Evolutionary conservation across 352 stramenopile genomes (phyloP), one percentile per base, ranked within the genome.

Genomic region (Phytophthora ohioensis): DNA sequence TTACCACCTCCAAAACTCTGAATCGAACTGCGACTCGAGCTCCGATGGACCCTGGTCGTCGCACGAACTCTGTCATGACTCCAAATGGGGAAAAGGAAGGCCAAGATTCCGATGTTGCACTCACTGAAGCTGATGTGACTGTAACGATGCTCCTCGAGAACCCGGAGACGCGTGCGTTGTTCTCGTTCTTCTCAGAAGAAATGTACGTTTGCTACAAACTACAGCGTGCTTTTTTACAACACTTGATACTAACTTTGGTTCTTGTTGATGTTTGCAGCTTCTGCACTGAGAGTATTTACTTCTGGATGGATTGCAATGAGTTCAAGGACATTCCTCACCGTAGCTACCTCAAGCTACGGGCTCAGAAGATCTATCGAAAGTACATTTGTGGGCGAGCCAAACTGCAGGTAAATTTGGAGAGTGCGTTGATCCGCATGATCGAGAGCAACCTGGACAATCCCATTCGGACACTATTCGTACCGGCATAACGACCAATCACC

Each of bases 221-320:
- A 15, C 41, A 30, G 48, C 5, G 11, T 31, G 8, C 30, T 54
- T n/a, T n/a, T 31, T 27, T 30, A 10, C 46, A 27, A 27, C 21
- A 27, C 30, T 53, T 57, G 58, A 43, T 5, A 8, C 47, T 55
- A 32, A 54, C 12, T 46, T 53, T 32, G 1, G 45, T 15, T 42
- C 11, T 69, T 69, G 15, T 58, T 56, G 10, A 46, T 69, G 1
- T 11, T 15, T 47, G 11, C 59, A 93, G 85, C 52, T 93, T 91
- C 55, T 93, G 85, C 57, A 89, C 85, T 4, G 85, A 93, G 54
- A 93, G 83, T 57, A 90, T 93, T 57, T 93, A 91, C 85, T 93
- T 93, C 65, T 93, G 85, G 85, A 80, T 93, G 41, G 85, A 93
- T 55, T 93, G 85, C 81, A 89, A 90, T 75, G 83, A 93, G 69